Evolutionary conservation across 108 stramenopile genomes (phyloP).

Genomic region (Cyclotella sp.): DNA sequence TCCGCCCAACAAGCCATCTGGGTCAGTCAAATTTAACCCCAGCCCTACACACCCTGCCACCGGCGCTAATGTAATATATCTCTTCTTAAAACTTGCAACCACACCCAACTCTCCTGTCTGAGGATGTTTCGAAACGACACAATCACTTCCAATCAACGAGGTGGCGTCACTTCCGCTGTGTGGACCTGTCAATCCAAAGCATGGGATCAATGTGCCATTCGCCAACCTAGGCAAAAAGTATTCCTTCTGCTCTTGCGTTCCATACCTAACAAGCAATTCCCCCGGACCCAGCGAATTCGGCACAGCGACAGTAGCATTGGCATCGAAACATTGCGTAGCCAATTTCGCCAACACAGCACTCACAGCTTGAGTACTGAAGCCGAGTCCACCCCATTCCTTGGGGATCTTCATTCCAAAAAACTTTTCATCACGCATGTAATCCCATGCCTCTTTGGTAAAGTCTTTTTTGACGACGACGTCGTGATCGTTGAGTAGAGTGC

Average conservation of each 20-base stretch:
- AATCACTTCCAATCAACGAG: constrained; percentile 91
- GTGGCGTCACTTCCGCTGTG: constrained; percentile 97
- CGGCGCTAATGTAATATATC: constrained; percentile 98
- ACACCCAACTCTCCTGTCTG: constrained; percentile 94
- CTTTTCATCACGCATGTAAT: constrained; percentile 92
- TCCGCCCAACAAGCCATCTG: constrained; percentile 92
- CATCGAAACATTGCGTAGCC: constrained; percentile 87
- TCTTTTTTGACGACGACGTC: constrained; percentile 87
- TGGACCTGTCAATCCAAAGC: constrained; percentile 98
- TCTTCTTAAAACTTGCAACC: constrained; percentile 95
- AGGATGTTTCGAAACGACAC: constrained; percentile 80
- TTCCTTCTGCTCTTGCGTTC: constrained; percentile 94
- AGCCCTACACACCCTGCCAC: constrained; percentile 97
- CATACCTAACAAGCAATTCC: constrained; percentile 93
- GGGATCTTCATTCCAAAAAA: constrained; percentile 98
- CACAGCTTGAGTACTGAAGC: constrained; percentile 94
- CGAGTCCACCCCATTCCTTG: constrained; percentile 95
- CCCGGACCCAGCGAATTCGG: constrained; percentile 98
- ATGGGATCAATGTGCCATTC: constrained; percentile 96
- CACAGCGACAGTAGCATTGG: constrained; percentile 96
- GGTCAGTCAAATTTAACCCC: constrained; percentile 94
- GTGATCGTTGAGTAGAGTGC: constrained; percentile 92
- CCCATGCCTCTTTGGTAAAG: constrained; percentile 92
- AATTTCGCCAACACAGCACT: constrained; percentile 92
- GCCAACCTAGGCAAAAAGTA: constrained; percentile 94